phyloP scores from a whole-genome alignment of 2,329 filamentous ascomycete species.

The Arthrinium puccinioides region DNA sequence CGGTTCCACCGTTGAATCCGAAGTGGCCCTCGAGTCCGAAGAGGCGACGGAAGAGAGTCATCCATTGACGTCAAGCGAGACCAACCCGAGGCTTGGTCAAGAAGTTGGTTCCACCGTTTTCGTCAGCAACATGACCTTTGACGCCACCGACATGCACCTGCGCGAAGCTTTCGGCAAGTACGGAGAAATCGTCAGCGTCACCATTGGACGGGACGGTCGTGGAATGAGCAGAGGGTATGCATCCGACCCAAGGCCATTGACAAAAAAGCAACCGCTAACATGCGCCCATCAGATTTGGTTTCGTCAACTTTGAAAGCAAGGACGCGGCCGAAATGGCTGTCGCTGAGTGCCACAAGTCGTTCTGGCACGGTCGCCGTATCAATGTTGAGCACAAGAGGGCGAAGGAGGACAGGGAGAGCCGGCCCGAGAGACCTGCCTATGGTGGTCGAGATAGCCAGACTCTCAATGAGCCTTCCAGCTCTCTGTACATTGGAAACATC shows the following conservation, averaged over 20 bases:
- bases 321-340: constrained; percentile 14
- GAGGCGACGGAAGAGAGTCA: background rate
- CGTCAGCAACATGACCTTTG: constrained; percentile 64
- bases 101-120: constrained; percentile 38
- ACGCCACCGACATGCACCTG: constrained; percentile 55
- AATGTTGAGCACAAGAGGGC: constrained; percentile 12
- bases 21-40: background rate
- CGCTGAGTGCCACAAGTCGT: constrained; percentile 17
- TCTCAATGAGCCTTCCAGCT: constrained; percentile 46
- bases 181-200: constrained; percentile 16
- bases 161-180: constrained; percentile 47
- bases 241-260: too few species aligned
- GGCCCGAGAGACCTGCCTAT: background rate
- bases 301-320: constrained; percentile 14
- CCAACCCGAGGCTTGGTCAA: too few species aligned
- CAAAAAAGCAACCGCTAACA: too few species aligned
- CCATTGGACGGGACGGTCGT: constrained; percentile 17
- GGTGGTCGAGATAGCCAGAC: too few species aligned
- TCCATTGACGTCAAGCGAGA: background rate
- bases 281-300: constrained; percentile 17
- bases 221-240: constrained; percentile 25
- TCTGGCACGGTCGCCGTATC: constrained; percentile 27
- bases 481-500: constrained; percentile 79
- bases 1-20: background rate
- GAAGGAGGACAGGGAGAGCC: constrained; percentile 13